Base-by-base conservation (phyloP, 2,329 filamentous ascomycete species). In the Aspergillus quadricinctus region DNA sequence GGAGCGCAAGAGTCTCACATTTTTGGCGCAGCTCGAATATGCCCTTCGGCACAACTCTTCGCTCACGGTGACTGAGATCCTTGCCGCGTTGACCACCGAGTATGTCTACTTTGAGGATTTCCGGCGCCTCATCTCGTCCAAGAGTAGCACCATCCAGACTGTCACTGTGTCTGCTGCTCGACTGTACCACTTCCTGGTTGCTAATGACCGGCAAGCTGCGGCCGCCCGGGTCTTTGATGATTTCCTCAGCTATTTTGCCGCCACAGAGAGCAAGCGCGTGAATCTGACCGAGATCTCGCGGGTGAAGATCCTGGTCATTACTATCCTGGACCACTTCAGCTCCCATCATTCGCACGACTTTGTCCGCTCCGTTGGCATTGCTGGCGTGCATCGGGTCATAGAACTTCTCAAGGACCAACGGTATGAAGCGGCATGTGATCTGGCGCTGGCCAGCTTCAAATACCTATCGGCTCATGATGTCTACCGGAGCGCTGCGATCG, bases 21-120 rank as follows among this genome's bases (percentile, higher is more conserved):
- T 79, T 69, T 63, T 80, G 21, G 78, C 78, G 19, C 75, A 78
- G 54, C 65, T 80, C 1, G 75, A 80, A 61, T 73, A 78, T 60
- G 72, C 65, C 49, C 65, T 75, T 17, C 67, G 64, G 31, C 50
- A 55, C 5, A 29, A 58, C 48, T 52, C 59, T 43, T 66, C 66
- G 1, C 59, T 65, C 49, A 72, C 72, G 4, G 61, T 79, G 11
- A 75, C 72, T 14, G 75, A 78, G 51, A 75, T 75, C 46, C 70
- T 79, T 51, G 72, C 77, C 4, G 69, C 76, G 37, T 64, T 80
- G 50, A 76, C 76, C 23, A 75, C 77, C 0, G 73, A 79, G 59
- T 70, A 72, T 54, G 63, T 73, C 9, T 75, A 75, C 66, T 76
- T 74, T 46, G 69, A 72, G 50, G 65, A 75, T 37, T 72, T 78